phyloP scores from a whole-genome alignment of 2,329 filamentous ascomycete species.

The Epichloe scottii region DNA sequence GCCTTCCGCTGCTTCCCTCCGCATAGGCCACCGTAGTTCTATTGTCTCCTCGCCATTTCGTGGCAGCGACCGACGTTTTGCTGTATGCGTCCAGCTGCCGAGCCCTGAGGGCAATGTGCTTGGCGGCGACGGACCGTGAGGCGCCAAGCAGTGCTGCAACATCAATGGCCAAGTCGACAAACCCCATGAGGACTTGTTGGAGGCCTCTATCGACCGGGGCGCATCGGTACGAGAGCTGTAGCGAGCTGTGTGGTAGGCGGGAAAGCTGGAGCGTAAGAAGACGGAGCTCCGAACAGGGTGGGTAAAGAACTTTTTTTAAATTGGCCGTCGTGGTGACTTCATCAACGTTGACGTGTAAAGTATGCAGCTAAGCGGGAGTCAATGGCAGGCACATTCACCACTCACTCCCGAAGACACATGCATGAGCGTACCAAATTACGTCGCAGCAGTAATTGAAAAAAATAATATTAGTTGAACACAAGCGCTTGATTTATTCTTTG shows the following conservation, averaged over 20 bases:
- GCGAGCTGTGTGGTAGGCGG: background rate
- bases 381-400: background rate
- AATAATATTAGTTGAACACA: background rate
- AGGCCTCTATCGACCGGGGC: slow-evolving; percentile 12
- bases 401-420: background rate
- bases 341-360: background rate
- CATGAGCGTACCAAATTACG: background rate
- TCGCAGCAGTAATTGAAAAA: background rate
- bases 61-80: slow-evolving; percentile 32
- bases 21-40: background rate
- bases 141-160: slow-evolving; percentile 57
- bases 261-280: background rate
- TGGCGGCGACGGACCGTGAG: slow-evolving; percentile 53
- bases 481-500: background rate
- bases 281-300: background rate
- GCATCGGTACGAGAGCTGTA: slow-evolving; percentile 12
- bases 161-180: slow-evolving; percentile 56
- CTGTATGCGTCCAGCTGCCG: slow-evolving; percentile 40
- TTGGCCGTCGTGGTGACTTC: background rate
- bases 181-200: slow-evolving; percentile 33
- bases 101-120: slow-evolving; percentile 45
- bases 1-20: background rate
- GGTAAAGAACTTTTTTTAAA: background rate
- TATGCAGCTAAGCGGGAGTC: slow-evolving; percentile 2
- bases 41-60: slow-evolving; percentile 19